Evolutionary conservation across 352 stramenopile genomes (phyloP), one percentile per base, ranked within the genome.

Genomic region (Pythium monospermum): DNA sequence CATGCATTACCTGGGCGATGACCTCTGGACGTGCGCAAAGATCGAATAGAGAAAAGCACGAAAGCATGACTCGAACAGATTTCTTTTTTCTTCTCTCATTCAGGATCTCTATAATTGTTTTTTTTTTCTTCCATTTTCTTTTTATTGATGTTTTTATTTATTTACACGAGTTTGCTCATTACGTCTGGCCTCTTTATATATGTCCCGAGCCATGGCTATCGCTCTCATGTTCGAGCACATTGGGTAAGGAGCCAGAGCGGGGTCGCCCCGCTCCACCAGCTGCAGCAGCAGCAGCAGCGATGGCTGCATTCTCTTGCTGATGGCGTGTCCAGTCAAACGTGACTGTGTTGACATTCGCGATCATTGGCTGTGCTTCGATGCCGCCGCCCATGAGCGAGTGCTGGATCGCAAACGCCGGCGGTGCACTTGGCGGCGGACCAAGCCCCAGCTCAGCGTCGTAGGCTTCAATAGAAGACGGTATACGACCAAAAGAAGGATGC

Each of bases 1-100:
- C 56, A 77, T 96, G 64, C 96, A 99, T 71, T 98, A 95, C 79
- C 76, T 99, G 21, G 95, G 95, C 30, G 96, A 99, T 75, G 96
- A 98, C 38, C 72, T 99, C 21, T 99, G 91, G 87, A 88, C 76
- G 37, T 86, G 80, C 35, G 57, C 75, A 31, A 76, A 80, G 49
- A 91, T 94, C 43, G 82, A 92, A 44, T 94, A 83, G 69, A 32
- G n/a, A n/a, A n/a, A n/a, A n/a, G n/a, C n/a, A n/a, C n/a, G n/a
- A n/a, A n/a, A n/a, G n/a, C n/a, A n/a, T n/a, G n/a, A n/a, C n/a
- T n/a, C n/a, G n/a, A n/a, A n/a, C n/a, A n/a, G n/a, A n/a, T n/a
- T n/a, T n/a, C n/a, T n/a, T n/a, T n/a, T n/a, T n/a, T n/a, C n/a
- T n/a, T n/a, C n/a, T n/a, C n/a, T n/a, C n/a, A n/a, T n/a, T n/a